phyloP scores from a whole-genome alignment of 176 grass and related monocot genomes.

The Bromus sterilis region DNA sequence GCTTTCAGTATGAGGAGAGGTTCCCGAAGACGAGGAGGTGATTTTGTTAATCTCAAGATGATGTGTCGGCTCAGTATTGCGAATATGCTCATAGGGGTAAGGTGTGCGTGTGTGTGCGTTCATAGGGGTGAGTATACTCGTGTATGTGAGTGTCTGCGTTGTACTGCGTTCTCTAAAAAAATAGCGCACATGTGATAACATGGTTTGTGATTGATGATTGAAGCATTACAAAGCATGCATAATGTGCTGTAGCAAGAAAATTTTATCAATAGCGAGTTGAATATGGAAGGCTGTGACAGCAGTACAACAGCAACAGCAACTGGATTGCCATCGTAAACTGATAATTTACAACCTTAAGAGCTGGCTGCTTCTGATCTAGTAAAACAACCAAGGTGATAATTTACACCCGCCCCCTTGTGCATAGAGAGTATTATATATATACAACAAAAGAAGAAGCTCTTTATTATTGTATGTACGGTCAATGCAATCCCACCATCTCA shows the following conservation, averaged over 20 bases:
- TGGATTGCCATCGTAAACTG: neutral
- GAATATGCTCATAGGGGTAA: too few species aligned
- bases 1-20: too few species aligned
- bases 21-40: too few species aligned
- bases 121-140: too few species aligned
- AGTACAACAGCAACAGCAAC: neutral
- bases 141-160: too few species aligned
- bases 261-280: neutral
- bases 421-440: neutral
- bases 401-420: neutral
- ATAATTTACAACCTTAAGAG: neutral
- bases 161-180: too few species aligned
- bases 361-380: neutral
- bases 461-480: neutral
- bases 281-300: neutral
- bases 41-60: too few species aligned
- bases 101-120: too few species aligned
- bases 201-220: neutral
- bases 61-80: too few species aligned
- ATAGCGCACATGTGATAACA: slow-evolving; percentile 40
- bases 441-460: neutral
- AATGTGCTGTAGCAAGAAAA: neutral
- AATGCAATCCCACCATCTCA: neutral
- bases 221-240: neutral
- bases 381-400: neutral